A percentile compares a stretch with the other conserved stretches of the same genome.
phyloP scores from a whole-genome alignment of 164 flowering plant species.

The Nymphaea thermarum region DNA sequence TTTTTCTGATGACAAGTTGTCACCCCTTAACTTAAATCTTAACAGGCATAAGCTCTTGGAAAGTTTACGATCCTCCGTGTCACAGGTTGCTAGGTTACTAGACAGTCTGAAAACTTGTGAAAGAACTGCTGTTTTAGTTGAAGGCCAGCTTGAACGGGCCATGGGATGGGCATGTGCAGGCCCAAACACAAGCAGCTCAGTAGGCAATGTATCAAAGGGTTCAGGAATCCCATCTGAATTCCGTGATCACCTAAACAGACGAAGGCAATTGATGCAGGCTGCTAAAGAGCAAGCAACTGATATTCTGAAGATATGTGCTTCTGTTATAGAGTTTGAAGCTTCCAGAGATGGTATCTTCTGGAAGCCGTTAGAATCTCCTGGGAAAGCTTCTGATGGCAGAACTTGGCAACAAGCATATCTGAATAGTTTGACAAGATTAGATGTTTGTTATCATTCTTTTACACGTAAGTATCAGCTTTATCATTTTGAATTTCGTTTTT shows the following conservation, averaged over 20 bases:
- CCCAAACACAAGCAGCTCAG: conserved; percentile 34
- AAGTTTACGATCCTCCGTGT: conserved; percentile 43
- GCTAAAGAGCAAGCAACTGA: conserved; percentile 68
- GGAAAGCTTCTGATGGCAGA: conserved; percentile 42
- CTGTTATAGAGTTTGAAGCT: conserved; percentile 84
- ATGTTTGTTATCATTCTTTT: conserved; percentile 69
- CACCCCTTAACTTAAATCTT: conserved; percentile 40
- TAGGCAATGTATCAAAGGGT: conserved; percentile 40
- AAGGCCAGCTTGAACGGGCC: conserved; percentile 96
- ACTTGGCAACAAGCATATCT: conserved; percentile 83
- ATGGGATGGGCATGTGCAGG: conserved; percentile 99
- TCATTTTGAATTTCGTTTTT: no score
- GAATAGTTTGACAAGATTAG: conserved; percentile 64
- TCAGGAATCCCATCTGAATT: conserved; percentile 87
- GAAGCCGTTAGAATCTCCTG: conserved; percentile 36
- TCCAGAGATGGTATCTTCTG: conserved; percentile 74
- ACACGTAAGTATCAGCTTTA: conserved; percentile 37
- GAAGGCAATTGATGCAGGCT: conserved; percentile 56
- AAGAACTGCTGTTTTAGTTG: conserved; percentile 59
- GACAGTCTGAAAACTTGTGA: conserved; percentile 76
- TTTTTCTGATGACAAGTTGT: conserved; percentile 39
- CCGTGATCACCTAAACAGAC: conserved; percentile 64
- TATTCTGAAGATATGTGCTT: conserved; percentile 54
- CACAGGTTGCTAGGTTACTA: conserved; percentile 49
- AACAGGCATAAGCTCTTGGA: conserved; percentile 64